Percentiles rank a stretch among this genome's conserved stretches.
phyloP scores from a whole-genome alignment of 2,329 filamentous ascomycete genomes.

The Emericellopsis atlantica region DNA sequence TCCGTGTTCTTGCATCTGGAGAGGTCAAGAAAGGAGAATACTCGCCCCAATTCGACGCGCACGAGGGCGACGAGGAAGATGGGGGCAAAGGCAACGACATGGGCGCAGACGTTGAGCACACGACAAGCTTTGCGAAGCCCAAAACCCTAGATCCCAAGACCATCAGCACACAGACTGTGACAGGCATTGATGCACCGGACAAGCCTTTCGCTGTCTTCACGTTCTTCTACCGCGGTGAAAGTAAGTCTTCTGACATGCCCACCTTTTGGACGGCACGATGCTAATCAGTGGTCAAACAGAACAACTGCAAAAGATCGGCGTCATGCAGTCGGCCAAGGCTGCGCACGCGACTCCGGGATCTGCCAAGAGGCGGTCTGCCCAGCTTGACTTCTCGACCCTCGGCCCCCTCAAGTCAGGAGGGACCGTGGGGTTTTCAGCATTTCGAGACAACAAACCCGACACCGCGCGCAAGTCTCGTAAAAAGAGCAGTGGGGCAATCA shows the following conservation, averaged over 20 bases:
- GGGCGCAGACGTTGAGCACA: constrained; percentile 85
- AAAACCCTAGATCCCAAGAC: constrained; percentile 93
- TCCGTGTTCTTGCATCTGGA: constrained; percentile 85
- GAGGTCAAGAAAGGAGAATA: constrained; percentile 98
- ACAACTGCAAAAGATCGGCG: constrained; percentile 94
- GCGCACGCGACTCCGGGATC: constrained; percentile 47
- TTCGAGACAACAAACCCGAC: constrained; percentile 58
- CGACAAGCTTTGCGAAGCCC: constrained; percentile 93
- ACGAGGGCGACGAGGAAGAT: constrained; percentile 79
- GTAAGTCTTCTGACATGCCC: constrained; percentile 41
- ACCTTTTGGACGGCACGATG: neutral
- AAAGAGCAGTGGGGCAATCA: constrained; percentile 54
- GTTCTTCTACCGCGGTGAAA: constrained; percentile 92
- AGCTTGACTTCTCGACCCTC: constrained; percentile 74
- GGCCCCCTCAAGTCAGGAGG: constrained; percentile 77
- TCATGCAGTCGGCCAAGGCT: constrained; percentile 56
- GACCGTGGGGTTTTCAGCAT: constrained; percentile 80
- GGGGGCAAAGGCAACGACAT: constrained; percentile 42
- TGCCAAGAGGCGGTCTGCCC: constrained; percentile 68
- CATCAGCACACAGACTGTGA: constrained; percentile 98
- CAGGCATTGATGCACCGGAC: constrained; percentile 89
- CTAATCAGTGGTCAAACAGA: constrained; percentile 36
- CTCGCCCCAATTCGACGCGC: constrained; percentile 91
- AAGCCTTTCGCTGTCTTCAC: constrained; percentile 96
- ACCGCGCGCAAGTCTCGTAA: constrained; percentile 43